Percentiles rank a stretch among this genome's conserved stretches.
Conservation (phyloP, 345 rosid genomes). For the Eucalyptus leucophloia region DNA sequence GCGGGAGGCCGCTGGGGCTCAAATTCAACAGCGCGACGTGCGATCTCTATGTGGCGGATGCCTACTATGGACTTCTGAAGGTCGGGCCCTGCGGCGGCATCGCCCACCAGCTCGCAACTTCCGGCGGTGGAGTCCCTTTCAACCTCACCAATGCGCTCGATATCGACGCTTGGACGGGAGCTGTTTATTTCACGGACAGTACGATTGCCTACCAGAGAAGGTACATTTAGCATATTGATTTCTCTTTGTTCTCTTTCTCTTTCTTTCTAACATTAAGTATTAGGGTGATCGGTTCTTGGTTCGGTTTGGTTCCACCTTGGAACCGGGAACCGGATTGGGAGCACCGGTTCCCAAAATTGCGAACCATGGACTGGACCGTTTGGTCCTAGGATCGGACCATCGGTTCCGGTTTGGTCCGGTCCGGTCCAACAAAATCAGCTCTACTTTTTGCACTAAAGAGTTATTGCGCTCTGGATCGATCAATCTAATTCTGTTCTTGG, state of each 20-base stretch:
- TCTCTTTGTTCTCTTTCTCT: background rate
- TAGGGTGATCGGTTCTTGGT: rapidly evolving
- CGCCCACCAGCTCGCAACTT: constrained; percentile 14
- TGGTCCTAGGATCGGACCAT: too few relatives aligned
- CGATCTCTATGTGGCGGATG: constrained; percentile 51
- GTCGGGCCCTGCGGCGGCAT: constrained; percentile 29
- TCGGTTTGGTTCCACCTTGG: too few relatives aligned
- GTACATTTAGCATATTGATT: background rate
- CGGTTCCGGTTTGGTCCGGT: rapidly evolving
- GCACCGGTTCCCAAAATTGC: too few relatives aligned
- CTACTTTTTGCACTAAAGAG: too few relatives aligned
- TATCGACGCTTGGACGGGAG: constrained; percentile 20
- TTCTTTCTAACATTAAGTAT: background rate
- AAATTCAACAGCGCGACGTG: constrained; percentile 25
- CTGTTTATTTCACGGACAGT: constrained; percentile 39
- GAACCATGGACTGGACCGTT: too few relatives aligned
- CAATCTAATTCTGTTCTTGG: rapidly evolving
- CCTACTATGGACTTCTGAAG: constrained; percentile 32
- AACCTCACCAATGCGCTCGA: constrained; percentile 30
- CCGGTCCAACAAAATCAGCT: too few relatives aligned
- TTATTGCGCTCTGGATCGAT: rapidly evolving
- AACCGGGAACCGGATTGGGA: rapidly evolving
- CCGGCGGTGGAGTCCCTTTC: constrained; percentile 23
- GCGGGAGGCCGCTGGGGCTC: constrained; percentile 51
- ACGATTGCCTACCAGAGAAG: constrained; percentile 28